phyloP scores from a whole-genome alignment of 2,329 filamentous ascomycete genomes.

The Xylariales sp. region DNA sequence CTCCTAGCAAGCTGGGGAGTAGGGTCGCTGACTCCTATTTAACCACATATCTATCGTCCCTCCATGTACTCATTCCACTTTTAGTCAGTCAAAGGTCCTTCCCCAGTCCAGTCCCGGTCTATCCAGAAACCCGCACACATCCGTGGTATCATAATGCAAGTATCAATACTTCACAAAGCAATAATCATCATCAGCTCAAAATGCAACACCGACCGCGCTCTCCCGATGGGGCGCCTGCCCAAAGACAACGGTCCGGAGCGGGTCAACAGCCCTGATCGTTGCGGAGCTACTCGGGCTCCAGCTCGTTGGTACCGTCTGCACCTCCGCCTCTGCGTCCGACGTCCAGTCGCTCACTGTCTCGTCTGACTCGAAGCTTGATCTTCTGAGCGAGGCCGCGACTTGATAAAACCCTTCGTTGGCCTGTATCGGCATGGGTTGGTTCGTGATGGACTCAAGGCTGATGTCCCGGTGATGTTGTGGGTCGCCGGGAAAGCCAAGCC shows the following conservation, averaged over 20 bases:
- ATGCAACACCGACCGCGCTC: constrained; percentile 11
- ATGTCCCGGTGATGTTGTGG: constrained; percentile 33
- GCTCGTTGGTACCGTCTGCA: constrained; percentile 41
- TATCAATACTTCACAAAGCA: not conserved
- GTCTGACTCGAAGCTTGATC: constrained; percentile 40
- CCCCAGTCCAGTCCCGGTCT: too few species aligned
- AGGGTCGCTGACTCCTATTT: too few species aligned
- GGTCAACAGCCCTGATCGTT: constrained; percentile 35
- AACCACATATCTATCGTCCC: too few species aligned
- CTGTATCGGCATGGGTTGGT: constrained; percentile 47
- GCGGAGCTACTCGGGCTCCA: constrained; percentile 45
- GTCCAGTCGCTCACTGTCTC: constrained; percentile 48
- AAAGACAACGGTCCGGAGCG: constrained; percentile 17
- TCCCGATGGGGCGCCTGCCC: constrained; percentile 10
- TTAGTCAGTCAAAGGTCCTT: too few species aligned
- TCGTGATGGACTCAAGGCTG: constrained; percentile 49
- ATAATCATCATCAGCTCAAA: constrained; percentile 4
- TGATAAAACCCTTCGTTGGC: constrained; percentile 55
- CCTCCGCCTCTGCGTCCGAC: constrained; percentile 30
- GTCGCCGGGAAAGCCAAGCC: constrained; percentile 45
- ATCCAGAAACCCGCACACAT: too few species aligned
- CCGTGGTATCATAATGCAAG: constrained; percentile 11
- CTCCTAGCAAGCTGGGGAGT: too few species aligned
- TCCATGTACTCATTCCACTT: too few species aligned
- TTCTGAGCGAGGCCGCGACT: constrained; percentile 36